Conservation (phyloP, 1,284 basidiomycete species). For the Mycosarcoma maydis region DNA sequence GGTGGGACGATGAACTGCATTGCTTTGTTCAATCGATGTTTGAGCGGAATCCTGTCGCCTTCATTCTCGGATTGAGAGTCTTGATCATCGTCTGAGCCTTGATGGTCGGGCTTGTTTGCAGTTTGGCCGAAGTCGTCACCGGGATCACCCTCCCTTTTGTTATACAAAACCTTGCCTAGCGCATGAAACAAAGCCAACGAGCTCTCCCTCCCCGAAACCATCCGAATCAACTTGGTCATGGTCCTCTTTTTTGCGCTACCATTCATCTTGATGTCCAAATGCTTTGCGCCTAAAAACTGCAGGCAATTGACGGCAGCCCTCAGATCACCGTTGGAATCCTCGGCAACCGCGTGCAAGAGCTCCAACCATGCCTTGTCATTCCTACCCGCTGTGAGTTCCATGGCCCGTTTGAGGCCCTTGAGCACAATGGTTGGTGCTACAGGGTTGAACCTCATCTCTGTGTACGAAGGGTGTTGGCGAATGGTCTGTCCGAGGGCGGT, state of each 20-base stretch:
- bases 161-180: slow-evolving; percentile 91
- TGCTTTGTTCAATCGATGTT: slow-evolving; percentile 1
- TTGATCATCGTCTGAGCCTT: background rate
- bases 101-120: no score
- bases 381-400: slow-evolving; percentile 4
- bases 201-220: slow-evolving; percentile 74
- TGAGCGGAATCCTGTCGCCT: no score
- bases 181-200: slow-evolving; percentile 89
- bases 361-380: slow-evolving; percentile 8
- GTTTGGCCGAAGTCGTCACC: slow-evolving; percentile 22
- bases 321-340: slow-evolving; percentile 86
- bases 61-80: no score
- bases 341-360: slow-evolving; percentile 71
- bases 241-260: background rate
- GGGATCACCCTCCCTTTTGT: slow-evolving; percentile 77
- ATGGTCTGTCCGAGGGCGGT: slow-evolving; percentile 75
- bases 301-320: slow-evolving; percentile 90
- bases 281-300: slow-evolving; percentile 74
- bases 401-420: slow-evolving; percentile 75
- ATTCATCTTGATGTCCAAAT: no score
- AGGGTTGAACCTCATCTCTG: slow-evolving; percentile 86
- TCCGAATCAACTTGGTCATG: slow-evolving; percentile 15
- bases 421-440: slow-evolving; percentile 85
- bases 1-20: slow-evolving; percentile 23
- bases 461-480: slow-evolving; percentile 75